Evolutionary conservation across 352 stramenopile species (phyloP), one percentile per base, ranked within the genome.

Genomic region (Thraustochytrium striatum): DNA sequence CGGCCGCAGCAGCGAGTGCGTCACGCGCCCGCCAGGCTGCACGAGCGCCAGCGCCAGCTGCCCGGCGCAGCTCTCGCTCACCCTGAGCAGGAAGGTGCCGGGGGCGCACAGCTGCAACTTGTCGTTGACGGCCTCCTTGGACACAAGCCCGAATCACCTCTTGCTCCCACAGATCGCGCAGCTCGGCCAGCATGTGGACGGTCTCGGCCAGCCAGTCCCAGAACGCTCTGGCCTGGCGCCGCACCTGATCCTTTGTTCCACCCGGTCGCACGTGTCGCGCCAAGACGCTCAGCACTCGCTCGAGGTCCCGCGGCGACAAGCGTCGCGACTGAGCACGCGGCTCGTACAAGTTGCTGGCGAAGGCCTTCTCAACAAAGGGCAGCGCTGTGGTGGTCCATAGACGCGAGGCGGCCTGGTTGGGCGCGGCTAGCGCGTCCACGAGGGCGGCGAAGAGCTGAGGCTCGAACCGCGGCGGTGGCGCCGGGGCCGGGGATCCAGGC

Each of bases 21-120:
- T 87, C 19, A 93, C 88, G 62, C 83, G 86, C 1, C 85, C 78
- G 53, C 87, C 81, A 3, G 90, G 85, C 1, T 86, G 85, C 9
- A 93, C 86, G 43, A 91, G 91, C 2, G 84, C 86, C 47, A 94
- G 89, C 21, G 92, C 89, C 38, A 93, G 84, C 59, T 85, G 91
- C 0, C 85, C 85, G 16, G 85, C 41, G 2, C 87, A 81, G 1
- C 88, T 93, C 79, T 94, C 88, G 61, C 88, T 92, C 72, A 93
- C 91, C 9, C 88, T 86, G 43, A 94, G 28, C 38, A 94, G 72
- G 59, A 93, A 94, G 11, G 88, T 92, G 0, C 89, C 89, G 7
- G 88, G 83, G 8, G 87, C 87, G 0, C 87, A 87, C 28, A 83
- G 82, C 82, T 89, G 82, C 0, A 93, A 84, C 87, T 92, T 94